Evolutionary conservation across 257 asterid species (phyloP), one percentile per base, ranked within the genome.

Genomic region (Jasminum sambac): DNA sequence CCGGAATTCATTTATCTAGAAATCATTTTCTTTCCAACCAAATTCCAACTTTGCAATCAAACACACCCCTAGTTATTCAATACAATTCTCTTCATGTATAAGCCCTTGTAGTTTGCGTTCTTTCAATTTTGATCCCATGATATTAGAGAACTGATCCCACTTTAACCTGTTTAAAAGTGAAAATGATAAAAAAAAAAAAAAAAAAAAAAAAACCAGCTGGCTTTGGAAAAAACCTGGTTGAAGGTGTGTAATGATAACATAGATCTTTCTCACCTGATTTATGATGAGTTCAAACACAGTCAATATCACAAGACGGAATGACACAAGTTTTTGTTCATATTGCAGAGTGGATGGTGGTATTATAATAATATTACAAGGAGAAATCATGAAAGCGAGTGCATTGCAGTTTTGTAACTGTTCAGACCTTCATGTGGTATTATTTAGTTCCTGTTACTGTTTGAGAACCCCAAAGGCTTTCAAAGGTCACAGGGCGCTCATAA

Each of bases 381-480:
- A 30, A 55, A 55, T 55, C 62, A 0, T 55, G 62, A 19, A 52
- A 52, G 61, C 14, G 0, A 9, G 16, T 55, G 61, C 61, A 21
- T 12, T 48, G 16, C 58, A 48, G 58, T 48, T 48, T 48, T 48
- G 58, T 48, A n/a, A 48, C 43, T 9, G 43, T 46, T 42, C 48
- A 42, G 48, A 10, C 48, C 48, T 3, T 42, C 48, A 11, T 42
- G 50, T 3, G 16, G 50, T 46, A n/a, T 9, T 5, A 52, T n/a
- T n/a, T n/a, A n/a, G n/a, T n/a, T n/a, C n/a, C 25, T 52, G 26
- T 11, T 24, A n/a, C 26, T 50, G 60, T 50, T 50, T 50, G 60
- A 19, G 60, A 50, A 11, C 60, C 62, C 34, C 62, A 55, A 55
- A 55, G 62, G 62, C 8, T 25, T 30, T 14, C 62, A 55, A 55